Evolutionary conservation across 192 early-diverging fungal genomes (phyloP), one percentile per base, ranked within the genome.

Genomic region (Umbelopsis ramanniana): DNA sequence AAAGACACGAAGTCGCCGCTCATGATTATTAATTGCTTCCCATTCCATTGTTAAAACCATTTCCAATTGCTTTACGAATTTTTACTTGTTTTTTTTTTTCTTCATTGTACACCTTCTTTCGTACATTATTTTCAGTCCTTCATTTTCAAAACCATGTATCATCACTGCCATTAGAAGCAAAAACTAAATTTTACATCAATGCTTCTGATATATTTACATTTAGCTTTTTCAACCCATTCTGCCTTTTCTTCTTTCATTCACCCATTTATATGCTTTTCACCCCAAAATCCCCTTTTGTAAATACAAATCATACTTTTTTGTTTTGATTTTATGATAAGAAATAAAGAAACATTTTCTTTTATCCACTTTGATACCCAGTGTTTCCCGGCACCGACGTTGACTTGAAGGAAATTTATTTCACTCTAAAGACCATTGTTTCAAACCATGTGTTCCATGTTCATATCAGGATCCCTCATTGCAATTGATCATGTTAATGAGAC

Each of bases 81-180:
- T 7, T 54, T 54, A 14, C 37, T 50, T 1, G 33, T 38, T 37
- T 37, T 37, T 19, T 26, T 37, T 63, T 19, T 37, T 19, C 17
- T 29, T 35, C 33, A 37, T 17, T 63, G 57, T 37, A 19, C 57
- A 35, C 57, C 33, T 12, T 15, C 57, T 29, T 35, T n/a, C 17
- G 29, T 63, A 26, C 57, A 29, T 63, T 63, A n/a, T 43, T 43
- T n/a, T 43, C 40, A 11, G 6, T 43, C 40, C 8, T 43, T 17
- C 33, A 3, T 63, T 29, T 63, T 35, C n/a, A 50, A 50, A 63
- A 29, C 33, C 57, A 37, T 63, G 57, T 63, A 63, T 35, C 33
- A 63, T 63, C 57, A 63, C 12, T 37, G n/a, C 57, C 57, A n/a
- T 29, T 19, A 19, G 26, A 26, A 54, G 53, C 29, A 29, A 54